Percentiles rank a stretch among this genome's conserved stretches.
Conservation (phyloP, 2,329 filamentous ascomycete species). For the Fulvia fulva region DNA sequence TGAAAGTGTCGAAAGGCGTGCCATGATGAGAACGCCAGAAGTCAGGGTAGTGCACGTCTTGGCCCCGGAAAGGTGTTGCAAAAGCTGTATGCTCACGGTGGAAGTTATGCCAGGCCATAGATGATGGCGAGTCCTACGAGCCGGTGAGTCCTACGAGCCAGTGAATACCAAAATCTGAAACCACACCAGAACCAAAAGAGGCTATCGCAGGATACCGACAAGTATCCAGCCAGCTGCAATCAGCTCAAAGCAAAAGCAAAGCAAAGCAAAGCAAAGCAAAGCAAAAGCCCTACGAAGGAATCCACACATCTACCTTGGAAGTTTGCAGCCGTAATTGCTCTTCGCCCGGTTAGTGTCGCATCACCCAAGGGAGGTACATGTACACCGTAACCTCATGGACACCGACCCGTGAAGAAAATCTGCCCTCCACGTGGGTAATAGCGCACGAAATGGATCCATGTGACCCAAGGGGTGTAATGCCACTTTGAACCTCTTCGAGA, state of each 20-base stretch:
- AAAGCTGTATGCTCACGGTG: conserved; percentile 17
- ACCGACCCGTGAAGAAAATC: neutral
- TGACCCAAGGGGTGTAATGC: neutral
- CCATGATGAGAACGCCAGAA: conserved; percentile 1
- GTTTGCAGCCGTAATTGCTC: conserved; percentile 3
- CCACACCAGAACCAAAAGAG: neutral
- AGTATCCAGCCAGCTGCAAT: conserved; percentile 5
- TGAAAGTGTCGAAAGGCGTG: conserved; percentile 2
- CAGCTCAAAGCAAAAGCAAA: conserved; percentile 1
- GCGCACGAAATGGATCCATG: neutral
- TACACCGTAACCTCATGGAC: too few relatives aligned
- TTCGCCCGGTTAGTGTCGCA: neutral
- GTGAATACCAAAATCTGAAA: too few relatives aligned
- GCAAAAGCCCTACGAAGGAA: neutral
- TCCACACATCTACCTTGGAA: neutral
- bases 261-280: conserved; percentile 1
- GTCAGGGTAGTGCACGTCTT: conserved; percentile 17
- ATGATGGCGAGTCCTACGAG: neutral
- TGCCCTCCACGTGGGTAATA: neutral
- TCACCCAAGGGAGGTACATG: neutral
- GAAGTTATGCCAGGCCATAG: conserved; percentile 11
- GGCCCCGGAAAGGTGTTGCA: conserved; percentile 10
- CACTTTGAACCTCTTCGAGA: neutral
- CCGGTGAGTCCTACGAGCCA: neutral
- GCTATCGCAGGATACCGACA: neutral